Conservation (phyloP, 2,329 filamentous ascomycete species). For the Epichloe sylvatica region DNA sequence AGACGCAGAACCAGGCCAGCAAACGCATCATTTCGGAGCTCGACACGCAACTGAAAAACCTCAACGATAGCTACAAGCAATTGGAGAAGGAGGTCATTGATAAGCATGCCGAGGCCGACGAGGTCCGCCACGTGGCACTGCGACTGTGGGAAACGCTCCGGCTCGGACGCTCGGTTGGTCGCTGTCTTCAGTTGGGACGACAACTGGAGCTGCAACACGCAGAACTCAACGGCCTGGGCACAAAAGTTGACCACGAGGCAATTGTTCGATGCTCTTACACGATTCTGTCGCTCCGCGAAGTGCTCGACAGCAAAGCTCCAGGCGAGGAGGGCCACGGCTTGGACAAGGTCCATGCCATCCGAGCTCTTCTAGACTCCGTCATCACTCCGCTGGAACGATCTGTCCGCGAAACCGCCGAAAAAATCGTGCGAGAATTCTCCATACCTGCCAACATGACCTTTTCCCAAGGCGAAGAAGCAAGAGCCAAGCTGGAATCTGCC, state of each 20-base stretch:
- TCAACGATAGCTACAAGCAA: constrained; percentile 75
- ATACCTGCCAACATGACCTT: constrained; percentile 46
- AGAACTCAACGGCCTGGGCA: constrained; percentile 37
- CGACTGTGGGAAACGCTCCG: constrained; percentile 69
- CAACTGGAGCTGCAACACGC: constrained; percentile 78
- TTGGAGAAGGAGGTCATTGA: constrained; percentile 76
- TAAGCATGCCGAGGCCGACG: constrained; percentile 73
- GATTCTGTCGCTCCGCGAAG: constrained; percentile 58
- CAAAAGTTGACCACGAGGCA: constrained; percentile 59
- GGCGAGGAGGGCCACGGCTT: constrained; percentile 67
- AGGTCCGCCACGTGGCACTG: constrained; percentile 63
- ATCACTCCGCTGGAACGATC: constrained; percentile 59
- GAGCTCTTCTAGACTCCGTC: constrained; percentile 54
- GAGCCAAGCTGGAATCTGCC: constrained; percentile 58
- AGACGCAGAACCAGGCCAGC: constrained; percentile 58
- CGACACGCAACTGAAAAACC: constrained; percentile 61
- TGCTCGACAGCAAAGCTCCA: constrained; percentile 51
- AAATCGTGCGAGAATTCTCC: constrained; percentile 72
- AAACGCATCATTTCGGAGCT: constrained; percentile 60
- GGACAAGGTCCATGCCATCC: constrained; percentile 58
- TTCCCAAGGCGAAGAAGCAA: constrained; percentile 58
- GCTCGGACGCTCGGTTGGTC: constrained; percentile 59
- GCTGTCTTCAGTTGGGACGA: constrained; percentile 68
- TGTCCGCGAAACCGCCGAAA: constrained; percentile 61
- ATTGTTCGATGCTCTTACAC: constrained; percentile 74